phyloP scores from a whole-genome alignment of 2,329 filamentous ascomycete genomes.

The Teratosphaeria destructans region DNA sequence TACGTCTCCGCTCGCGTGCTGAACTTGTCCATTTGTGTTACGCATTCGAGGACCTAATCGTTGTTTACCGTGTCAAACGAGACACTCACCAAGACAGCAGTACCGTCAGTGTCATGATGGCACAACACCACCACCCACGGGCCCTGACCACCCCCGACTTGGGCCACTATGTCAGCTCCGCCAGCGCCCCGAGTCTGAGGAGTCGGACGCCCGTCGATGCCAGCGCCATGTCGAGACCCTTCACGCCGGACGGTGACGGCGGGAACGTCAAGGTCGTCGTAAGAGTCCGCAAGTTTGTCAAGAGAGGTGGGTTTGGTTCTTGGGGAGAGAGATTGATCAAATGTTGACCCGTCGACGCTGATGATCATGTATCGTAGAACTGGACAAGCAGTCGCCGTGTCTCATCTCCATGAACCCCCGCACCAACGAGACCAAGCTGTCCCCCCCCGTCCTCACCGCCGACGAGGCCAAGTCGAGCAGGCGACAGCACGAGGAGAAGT shows the following conservation, averaged over 20 bases:
- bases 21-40: constrained; percentile 9
- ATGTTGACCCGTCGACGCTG: constrained; percentile 13
- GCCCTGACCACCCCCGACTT: constrained; percentile 10
- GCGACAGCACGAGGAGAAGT: constrained; percentile 74
- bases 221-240: constrained; percentile 16
- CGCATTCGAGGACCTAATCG: constrained; percentile 7
- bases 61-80: neutral
- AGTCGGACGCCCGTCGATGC: constrained; percentile 28
- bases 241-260: constrained; percentile 29
- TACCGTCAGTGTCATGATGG: neutral
- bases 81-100: neutral
- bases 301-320: constrained; percentile 28
- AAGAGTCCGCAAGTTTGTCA: constrained; percentile 37
- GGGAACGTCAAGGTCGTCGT: constrained; percentile 44
- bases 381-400: constrained; percentile 69
- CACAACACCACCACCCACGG: constrained; percentile 4
- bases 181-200: constrained; percentile 36
- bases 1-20: constrained; percentile 10
- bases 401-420: constrained; percentile 84
- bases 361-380: constrained; percentile 46
- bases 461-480: constrained; percentile 45
- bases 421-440: constrained; percentile 74
- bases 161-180: constrained; percentile 20
- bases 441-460: constrained; percentile 44
- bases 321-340: constrained; percentile 6